phyloP scores from a whole-genome alignment of 139 green algal species.

The Dunaliella sp. region DNA sequence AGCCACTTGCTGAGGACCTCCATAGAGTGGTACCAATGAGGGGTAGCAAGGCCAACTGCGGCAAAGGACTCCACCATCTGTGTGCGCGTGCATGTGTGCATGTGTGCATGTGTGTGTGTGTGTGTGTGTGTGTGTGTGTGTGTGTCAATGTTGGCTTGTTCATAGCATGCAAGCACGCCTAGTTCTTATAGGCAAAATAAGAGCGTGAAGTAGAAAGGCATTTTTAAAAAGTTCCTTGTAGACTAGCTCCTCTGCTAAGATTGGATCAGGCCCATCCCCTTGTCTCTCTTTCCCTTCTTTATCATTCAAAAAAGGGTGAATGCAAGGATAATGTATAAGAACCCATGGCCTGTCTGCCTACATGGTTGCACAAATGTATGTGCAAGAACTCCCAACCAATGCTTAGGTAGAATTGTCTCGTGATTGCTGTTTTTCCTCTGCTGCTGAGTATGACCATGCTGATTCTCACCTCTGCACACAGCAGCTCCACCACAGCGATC shows the following conservation, averaged over 20 bases:
- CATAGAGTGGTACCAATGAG: conserved; percentile 27
- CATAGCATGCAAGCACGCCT: neutral
- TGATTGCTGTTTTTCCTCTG: no score
- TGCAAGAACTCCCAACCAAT: no score
- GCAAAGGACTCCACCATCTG: conserved; percentile 38
- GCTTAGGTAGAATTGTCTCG: no score
- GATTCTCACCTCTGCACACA: neutral
- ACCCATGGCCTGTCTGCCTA: no score
- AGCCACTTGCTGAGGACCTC: conserved; percentile 42
- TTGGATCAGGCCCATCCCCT: neutral
- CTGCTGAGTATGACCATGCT: neutral
- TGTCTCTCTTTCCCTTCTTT: neutral
- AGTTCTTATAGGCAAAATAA: no score
- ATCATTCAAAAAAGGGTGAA: neutral
- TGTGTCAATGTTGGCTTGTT: no score
- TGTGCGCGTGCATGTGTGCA: no score
- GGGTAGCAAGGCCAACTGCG: conserved; percentile 18
- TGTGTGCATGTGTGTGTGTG: no score
- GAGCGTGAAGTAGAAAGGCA: neutral
- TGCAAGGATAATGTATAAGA: no score
- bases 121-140: neutral
- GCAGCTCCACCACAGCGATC: conserved; percentile 21
- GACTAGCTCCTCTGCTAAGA: neutral
- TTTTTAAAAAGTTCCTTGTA: neutral
- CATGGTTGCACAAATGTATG: no score